Percentiles rank a stretch among this genome's conserved stretches.
Evolutionary conservation across 768 basidiomycete species (phyloP).

Genomic region (Boletus reticuloceps): DNA sequence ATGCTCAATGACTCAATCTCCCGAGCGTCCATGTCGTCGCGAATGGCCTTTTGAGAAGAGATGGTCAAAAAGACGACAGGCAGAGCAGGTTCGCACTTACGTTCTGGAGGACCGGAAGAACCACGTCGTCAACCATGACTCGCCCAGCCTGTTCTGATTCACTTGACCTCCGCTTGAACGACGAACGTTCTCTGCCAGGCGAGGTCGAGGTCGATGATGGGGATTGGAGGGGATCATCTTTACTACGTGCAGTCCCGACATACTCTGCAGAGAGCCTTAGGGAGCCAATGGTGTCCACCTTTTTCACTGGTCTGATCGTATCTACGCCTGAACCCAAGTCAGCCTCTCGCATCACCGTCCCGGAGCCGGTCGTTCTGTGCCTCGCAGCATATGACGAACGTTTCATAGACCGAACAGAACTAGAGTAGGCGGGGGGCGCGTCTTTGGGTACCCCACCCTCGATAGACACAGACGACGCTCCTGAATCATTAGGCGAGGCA

Average conservation of each 20-base stretch:
- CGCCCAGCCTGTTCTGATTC: slow-evolving; percentile 64
- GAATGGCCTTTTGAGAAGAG: slow-evolving; percentile 51
- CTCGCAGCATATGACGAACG: slow-evolving; percentile 82
- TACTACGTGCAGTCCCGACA: slow-evolving; percentile 64
- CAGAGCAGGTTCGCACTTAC: slow-evolving; percentile 41
- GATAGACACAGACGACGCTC: slow-evolving; percentile 34
- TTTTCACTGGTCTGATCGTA: slow-evolving; percentile 92
- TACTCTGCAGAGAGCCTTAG: slow-evolving; percentile 76
- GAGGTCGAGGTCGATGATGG: slow-evolving; percentile 48
- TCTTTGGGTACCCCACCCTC: slow-evolving; percentile 42
- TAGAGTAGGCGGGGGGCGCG: slow-evolving; percentile 71
- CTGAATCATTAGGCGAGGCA: slow-evolving; percentile 41
- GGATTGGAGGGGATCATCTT: slow-evolving; percentile 46
- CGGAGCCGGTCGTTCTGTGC: slow-evolving; percentile 54
- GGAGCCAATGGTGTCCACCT: slow-evolving; percentile 78
- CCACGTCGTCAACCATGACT: slow-evolving; percentile 76
- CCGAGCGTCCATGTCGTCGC: slow-evolving; percentile 83
- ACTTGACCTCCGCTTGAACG: slow-evolving; percentile 50
- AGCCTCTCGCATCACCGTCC: slow-evolving; percentile 74
- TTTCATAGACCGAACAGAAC: slow-evolving; percentile 59
- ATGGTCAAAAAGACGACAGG: background rate
- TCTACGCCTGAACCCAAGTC: slow-evolving; percentile 87
- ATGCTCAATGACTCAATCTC: slow-evolving; percentile 89
- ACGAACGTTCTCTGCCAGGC: slow-evolving; percentile 37
- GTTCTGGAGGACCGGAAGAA: slow-evolving; percentile 74